Evolutionary conservation across 805 yeast genomes (phyloP), one percentile per base, ranked within the genome.

Genomic region (Cyberlindnera sargentensis): DNA sequence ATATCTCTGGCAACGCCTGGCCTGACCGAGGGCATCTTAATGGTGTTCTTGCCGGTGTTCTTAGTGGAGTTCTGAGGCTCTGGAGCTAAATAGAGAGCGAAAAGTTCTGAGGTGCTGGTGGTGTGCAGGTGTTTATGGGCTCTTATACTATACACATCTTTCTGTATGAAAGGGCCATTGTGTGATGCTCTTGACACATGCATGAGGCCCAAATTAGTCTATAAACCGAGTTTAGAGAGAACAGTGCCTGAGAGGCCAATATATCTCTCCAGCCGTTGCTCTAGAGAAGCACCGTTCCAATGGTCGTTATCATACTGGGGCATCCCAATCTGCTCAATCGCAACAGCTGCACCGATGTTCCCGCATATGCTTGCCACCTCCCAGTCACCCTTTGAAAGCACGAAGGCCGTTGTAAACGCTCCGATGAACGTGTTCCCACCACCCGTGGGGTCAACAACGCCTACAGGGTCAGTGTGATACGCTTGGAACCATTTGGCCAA

Each of bases 381-480:
- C 70, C 80, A 69, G 60, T 76, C 67, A 32, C 68, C 62, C 29
- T 63, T 34, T 49, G 77, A 63, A 40, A 80, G 58, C 1, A 74
- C 65, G 49, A 73, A 77, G 0, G 80, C 93, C 2, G 82, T 65
- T 8, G 82, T 75, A 43, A 88, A 75, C 0, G 85, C 95, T 1
- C 96, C 97, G 41, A 87, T 76, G 58, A 84, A 89, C 0, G 95
- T 73, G 57, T 90, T 95, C 0, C 98, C 98, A 15, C 95, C 96
- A 0, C 98, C 98, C 0, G 97, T 90, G 3, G 96, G 95, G 61
- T 90, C 98, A 2, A 84, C 68, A 0, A 89, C 89, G 3, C 55
- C 53, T 4, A 56, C 52, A 23, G 64, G 66, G 20, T 64, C 60
- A 9, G 56, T 60, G 56, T 89, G 95, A 60, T 83, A 91, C 1